phyloP scores from a whole-genome alignment of 164 flowering plant species.

The Aristolochia contorta region DNA sequence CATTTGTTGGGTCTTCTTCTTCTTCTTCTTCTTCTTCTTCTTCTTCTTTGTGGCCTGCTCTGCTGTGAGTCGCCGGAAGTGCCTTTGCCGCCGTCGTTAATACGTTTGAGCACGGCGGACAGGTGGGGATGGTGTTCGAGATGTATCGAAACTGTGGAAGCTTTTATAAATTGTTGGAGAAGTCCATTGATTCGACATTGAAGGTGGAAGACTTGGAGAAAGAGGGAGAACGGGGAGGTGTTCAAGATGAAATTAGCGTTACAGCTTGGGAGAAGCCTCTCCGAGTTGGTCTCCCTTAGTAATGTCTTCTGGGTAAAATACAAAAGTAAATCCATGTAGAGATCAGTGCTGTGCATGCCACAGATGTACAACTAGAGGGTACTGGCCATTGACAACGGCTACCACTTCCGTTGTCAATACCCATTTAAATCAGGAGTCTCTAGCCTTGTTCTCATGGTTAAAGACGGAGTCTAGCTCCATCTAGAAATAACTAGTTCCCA shows the following conservation, averaged over 20 bases:
- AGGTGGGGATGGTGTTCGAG: slow-evolving; percentile 58
- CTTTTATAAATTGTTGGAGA: slow-evolving; percentile 24
- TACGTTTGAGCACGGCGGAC: slow-evolving; percentile 52
- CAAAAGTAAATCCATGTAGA: too few relatives aligned
- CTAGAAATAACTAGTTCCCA: too few relatives aligned
- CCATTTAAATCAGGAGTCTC: too few relatives aligned
- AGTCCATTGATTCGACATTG: slow-evolving; percentile 21
- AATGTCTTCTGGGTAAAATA: too few relatives aligned
- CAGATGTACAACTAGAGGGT: too few relatives aligned
- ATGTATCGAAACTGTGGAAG: slow-evolving; percentile 42
- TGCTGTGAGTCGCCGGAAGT: slow-evolving; percentile 28
- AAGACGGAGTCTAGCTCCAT: too few relatives aligned
- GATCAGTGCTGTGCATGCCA: too few relatives aligned
- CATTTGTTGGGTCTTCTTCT: slow-evolving; percentile 33
- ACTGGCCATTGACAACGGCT: too few relatives aligned
- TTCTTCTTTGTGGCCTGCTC: slow-evolving; percentile 11
- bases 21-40: slow-evolving; percentile 1
- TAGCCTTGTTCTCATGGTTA: too few relatives aligned
- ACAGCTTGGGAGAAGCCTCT: slow-evolving; percentile 38
- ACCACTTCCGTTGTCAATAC: too few relatives aligned
- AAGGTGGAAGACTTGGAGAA: slow-evolving; percentile 17
- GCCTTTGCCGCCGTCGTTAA: slow-evolving; percentile 44
- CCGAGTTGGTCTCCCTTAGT: too few relatives aligned
- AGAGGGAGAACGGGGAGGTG: slow-evolving; percentile 46
- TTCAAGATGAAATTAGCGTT: slow-evolving; percentile 48